Evolutionary conservation across 83 land plant genomes (phyloP).

Genomic region (Picea abies): DNA sequence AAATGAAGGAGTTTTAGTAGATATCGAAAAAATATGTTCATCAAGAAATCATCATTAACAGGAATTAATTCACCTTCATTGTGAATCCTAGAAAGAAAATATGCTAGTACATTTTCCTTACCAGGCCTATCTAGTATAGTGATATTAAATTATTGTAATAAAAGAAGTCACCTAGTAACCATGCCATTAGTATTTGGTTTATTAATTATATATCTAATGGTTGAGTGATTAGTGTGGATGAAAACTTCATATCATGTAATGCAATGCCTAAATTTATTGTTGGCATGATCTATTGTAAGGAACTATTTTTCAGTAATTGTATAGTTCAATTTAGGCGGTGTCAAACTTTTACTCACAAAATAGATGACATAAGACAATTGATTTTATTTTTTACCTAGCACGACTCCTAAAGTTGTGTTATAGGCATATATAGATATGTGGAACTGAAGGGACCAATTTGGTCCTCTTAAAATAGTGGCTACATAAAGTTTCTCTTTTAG

Average conservation of each 20-base stretch:
- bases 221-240: not conserved
- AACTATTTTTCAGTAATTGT: not conserved
- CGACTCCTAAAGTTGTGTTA: no score
- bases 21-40: not conserved
- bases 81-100: not conserved
- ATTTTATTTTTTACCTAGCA: no score
- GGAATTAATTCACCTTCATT: no score
- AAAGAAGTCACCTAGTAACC: not conserved
- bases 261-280: not conserved
- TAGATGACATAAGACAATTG: no score
- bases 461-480: no score
- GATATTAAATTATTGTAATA: no score
- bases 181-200: not conserved
- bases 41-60: not conserved
- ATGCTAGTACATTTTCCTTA: not conserved
- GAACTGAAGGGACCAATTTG: no score
- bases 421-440: no score
- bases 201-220: not conserved
- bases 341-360: not conserved
- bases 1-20: not conserved
- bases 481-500: no score
- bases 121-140: no score
- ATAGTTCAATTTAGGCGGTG: not conserved
- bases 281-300: not conserved
- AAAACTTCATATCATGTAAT: not conserved